Evolutionary conservation across 768 basidiomycete species (phyloP).

Genomic region (Boletellus ananiceps): DNA sequence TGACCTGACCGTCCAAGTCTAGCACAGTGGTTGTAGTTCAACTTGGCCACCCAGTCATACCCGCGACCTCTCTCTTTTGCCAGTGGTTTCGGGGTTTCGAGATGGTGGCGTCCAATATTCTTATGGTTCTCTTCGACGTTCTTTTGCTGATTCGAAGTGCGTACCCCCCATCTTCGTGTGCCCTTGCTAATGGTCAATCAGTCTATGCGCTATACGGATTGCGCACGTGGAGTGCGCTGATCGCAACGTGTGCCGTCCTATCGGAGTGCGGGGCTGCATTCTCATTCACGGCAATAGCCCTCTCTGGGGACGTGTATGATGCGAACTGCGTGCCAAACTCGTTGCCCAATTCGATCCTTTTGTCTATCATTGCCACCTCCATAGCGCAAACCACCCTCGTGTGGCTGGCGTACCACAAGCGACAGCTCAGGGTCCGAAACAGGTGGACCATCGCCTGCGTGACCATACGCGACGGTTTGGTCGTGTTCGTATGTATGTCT

Average conservation of each 20-base stretch:
- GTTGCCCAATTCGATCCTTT: neutral
- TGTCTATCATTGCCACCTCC: slow-evolving; percentile 7
- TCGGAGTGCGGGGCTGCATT: slow-evolving; percentile 8
- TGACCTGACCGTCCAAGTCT: neutral
- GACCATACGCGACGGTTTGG: slow-evolving; percentile 23
- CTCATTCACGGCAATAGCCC: neutral
- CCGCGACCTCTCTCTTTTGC: slow-evolving; percentile 4
- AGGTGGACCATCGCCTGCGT: slow-evolving; percentile 9
- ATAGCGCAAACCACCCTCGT: slow-evolving; percentile 16
- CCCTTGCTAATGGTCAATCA: slow-evolving; percentile 1
- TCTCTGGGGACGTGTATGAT: slow-evolving; percentile 14
- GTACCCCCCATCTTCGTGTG: neutral
- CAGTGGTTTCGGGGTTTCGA: slow-evolving; percentile 10
- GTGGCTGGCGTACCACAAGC: slow-evolving; percentile 16
- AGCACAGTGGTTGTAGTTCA: slow-evolving; percentile 11
- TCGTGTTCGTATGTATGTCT: slow-evolving; percentile 10
- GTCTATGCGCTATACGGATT: slow-evolving; percentile 19
- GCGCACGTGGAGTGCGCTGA: neutral
- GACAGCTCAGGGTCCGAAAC: neutral
- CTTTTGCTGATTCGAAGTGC: slow-evolving; percentile 23
- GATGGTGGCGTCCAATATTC: slow-evolving; percentile 4
- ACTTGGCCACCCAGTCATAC: neutral
- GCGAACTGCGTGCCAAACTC: slow-evolving; percentile 7
- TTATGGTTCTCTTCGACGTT: slow-evolving; percentile 16
- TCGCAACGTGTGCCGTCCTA: slow-evolving; percentile 8